Percentiles rank a stretch among this genome's conserved stretches.
Conservation (phyloP, 2,329 filamentous ascomycete genomes). For the Colletotrichum sp. region DNA sequence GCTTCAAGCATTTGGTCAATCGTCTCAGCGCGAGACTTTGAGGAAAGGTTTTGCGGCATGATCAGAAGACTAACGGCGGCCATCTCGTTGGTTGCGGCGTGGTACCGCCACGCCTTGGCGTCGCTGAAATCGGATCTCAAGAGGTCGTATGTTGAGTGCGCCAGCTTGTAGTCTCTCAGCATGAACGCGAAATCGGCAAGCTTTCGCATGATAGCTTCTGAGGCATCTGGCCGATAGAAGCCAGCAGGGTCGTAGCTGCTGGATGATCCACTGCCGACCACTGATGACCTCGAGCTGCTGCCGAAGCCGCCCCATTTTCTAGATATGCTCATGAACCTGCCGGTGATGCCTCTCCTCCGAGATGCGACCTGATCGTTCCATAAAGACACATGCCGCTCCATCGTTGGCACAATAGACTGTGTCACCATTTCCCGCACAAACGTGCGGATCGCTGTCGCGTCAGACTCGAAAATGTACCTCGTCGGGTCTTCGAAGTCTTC, state of each 20-base stretch:
- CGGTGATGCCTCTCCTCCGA: conserved; percentile 83
- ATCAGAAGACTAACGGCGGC: conserved; percentile 84
- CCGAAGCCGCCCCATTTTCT: conserved; percentile 90
- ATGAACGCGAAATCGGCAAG: conserved; percentile 96
- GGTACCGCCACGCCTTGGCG: conserved; percentile 96
- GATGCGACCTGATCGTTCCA: conserved; percentile 99
- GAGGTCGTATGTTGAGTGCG: conserved; percentile 90
- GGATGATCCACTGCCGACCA: conserved; percentile 51
- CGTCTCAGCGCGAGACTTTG: conserved; percentile 80
- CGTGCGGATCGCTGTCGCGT: conserved; percentile 84
- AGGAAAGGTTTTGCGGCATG: conserved; percentile 71
- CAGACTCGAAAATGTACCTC: conserved; percentile 88
- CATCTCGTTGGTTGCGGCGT: conserved; percentile 96
- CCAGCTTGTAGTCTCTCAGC: conserved; percentile 94
- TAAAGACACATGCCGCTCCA: conserved; percentile 88
- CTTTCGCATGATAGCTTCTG: conserved; percentile 92
- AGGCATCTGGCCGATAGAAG: conserved; percentile 82
- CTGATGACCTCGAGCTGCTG: conserved; percentile 64
- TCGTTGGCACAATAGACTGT: conserved; percentile 92
- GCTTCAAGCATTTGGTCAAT: conserved; percentile 89
- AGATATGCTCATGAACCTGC: conserved; percentile 92
- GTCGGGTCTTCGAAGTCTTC: conserved; percentile 75
- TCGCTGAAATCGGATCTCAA: conserved; percentile 88
- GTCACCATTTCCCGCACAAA: conserved; percentile 95
- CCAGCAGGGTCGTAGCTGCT: conserved; percentile 80